Evolutionary conservation across 306 rosid species (phyloP).

Genomic region (Prunus fruticosa): DNA sequence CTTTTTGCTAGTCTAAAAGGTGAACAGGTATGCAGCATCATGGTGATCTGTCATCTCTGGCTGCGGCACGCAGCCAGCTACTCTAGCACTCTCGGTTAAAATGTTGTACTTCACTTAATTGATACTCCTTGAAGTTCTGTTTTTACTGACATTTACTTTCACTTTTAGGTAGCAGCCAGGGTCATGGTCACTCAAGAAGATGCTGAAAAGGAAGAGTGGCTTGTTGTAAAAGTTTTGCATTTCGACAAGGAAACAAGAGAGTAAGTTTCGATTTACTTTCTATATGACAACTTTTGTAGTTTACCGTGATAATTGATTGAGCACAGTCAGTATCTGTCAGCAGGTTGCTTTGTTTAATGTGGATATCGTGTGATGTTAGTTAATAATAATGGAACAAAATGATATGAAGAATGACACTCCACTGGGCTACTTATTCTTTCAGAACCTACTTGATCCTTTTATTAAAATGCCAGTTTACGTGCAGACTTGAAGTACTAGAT

Average conservation of each 20-base stretch:
- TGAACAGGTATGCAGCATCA: constrained; percentile 64
- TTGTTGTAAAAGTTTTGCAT: constrained; percentile 91
- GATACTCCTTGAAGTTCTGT: constrained; percentile 10
- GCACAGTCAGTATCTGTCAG: not conserved
- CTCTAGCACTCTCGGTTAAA: not conserved
- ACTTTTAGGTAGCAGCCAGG: constrained; percentile 86
- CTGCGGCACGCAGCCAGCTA: not conserved
- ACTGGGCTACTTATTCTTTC: not conserved
- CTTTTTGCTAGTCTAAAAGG: constrained; percentile 74
- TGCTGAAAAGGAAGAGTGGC: constrained; percentile 93
- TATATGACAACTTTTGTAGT: not conserved
- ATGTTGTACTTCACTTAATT: not conserved
- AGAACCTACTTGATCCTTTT: not conserved
- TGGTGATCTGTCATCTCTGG: constrained; percentile 2
- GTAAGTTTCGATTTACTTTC: constrained; percentile 48
- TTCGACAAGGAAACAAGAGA: constrained; percentile 90
- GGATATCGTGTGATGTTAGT: not conserved
- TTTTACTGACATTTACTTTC: constrained; percentile 23
- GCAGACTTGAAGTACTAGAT: constrained; percentile 91
- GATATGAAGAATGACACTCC: not conserved
- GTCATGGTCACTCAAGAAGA: constrained; percentile 84
- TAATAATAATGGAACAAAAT: not conserved
- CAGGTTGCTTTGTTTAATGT: not conserved
- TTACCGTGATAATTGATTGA: not conserved
- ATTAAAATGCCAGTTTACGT: constrained; percentile 4